phyloP scores from a whole-genome alignment of 2,329 filamentous ascomycete genomes.

The Dryadomyces quercivorus region DNA sequence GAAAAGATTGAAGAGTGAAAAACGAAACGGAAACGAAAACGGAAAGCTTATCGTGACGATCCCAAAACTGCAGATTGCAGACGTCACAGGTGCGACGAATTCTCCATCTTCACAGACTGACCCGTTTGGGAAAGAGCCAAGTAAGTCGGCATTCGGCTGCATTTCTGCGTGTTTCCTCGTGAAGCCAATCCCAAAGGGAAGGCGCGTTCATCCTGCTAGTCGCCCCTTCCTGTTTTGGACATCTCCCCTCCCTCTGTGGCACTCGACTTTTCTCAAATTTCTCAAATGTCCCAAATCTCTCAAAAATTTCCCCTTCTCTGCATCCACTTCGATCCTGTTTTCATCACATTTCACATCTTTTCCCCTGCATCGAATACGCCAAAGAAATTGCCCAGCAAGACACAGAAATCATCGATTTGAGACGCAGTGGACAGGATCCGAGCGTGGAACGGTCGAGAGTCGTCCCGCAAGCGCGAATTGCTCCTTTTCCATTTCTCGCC shows the following conservation, averaged over 20 bases:
- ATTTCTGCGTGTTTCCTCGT: not conserved
- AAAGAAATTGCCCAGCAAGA: too few relatives aligned
- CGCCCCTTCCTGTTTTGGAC: constrained; percentile 2
- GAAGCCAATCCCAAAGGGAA: not conserved
- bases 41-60: not conserved
- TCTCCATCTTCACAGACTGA: not conserved
- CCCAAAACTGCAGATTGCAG: not conserved
- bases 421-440: too few relatives aligned
- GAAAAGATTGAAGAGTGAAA: not conserved
- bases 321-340: not conserved
- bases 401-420: too few relatives aligned
- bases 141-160: not conserved
- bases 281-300: too few relatives aligned
- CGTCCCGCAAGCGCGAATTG: too few relatives aligned
- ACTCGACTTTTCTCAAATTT: not conserved
- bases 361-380: not conserved
- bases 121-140: not conserved
- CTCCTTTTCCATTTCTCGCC: too few relatives aligned
- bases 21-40: not conserved
- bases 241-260: not conserved
- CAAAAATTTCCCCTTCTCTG: not conserved
- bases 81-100: not conserved
- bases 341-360: not conserved
- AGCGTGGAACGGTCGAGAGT: too few relatives aligned
- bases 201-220: not conserved